phyloP scores from a whole-genome alignment of 768 basidiomycete genomes.

The Leccinum longicurvipes region DNA sequence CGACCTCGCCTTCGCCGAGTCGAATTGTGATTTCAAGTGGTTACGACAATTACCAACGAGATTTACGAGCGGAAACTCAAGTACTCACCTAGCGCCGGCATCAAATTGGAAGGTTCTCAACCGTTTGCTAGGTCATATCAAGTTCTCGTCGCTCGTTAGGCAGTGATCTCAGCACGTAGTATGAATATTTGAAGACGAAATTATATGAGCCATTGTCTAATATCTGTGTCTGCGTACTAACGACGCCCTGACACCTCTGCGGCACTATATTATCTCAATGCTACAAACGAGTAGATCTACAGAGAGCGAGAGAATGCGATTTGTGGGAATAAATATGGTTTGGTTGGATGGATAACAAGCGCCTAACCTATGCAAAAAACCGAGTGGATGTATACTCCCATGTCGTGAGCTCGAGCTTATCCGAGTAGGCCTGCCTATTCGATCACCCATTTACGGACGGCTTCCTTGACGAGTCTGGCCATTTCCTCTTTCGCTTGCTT shows the following conservation, averaged over 20 bases:
- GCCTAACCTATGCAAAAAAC: constrained; percentile 2
- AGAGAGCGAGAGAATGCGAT: background rate
- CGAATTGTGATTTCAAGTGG: background rate
- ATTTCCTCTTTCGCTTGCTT: constrained; percentile 78
- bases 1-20: background rate
- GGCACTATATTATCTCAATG: constrained; percentile 12
- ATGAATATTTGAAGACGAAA: too few species aligned
- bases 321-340: constrained; percentile 15
- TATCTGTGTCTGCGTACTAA: too few species aligned
- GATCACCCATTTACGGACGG: constrained; percentile 77
- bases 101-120: too few species aligned
- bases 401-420: background rate
- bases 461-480: constrained; percentile 64
- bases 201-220: background rate
- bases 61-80: too few species aligned
- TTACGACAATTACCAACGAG: background rate
- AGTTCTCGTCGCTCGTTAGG: background rate
- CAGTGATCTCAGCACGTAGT: too few species aligned
- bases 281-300: constrained; percentile 19
- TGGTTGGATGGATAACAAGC: background rate
- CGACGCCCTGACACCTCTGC: background rate
- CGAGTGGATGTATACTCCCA: background rate
- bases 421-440: constrained; percentile 17
- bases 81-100: too few species aligned
- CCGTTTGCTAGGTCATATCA: too few species aligned